Percentiles rank a stretch among this genome's conserved stretches.
Evolutionary conservation across 257 asterid species (phyloP).

Genomic region (Haberlea rhodopensis): DNA sequence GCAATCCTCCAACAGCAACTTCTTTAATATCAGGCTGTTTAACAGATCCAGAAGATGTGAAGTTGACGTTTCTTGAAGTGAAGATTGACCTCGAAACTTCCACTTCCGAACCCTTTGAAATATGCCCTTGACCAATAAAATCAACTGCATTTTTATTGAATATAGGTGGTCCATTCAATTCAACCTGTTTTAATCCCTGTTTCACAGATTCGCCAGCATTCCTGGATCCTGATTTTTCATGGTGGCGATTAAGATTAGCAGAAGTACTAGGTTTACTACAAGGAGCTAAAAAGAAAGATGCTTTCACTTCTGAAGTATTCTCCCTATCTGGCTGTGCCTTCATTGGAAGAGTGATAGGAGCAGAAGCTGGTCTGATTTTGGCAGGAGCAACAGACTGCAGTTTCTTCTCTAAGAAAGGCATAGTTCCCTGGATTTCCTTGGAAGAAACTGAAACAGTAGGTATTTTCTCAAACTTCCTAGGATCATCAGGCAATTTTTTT

Average conservation of each 20-base stretch:
- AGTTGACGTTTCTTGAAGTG: constrained; percentile 41
- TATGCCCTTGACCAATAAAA: constrained; percentile 37
- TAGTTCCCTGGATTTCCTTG: constrained; percentile 31
- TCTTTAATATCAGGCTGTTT: constrained; percentile 46
- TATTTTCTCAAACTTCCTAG: constrained; percentile 36
- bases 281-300: background rate
- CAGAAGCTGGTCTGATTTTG: constrained; percentile 36
- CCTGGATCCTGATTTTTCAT: constrained; percentile 26
- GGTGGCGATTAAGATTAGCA: background rate
- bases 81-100: constrained; percentile 41
- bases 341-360: background rate
- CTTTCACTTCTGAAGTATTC: constrained; percentile 15
- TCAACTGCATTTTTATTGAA: constrained; percentile 41
- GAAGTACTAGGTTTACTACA: constrained; percentile 7
- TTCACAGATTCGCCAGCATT: constrained; percentile 44
- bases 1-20: constrained; percentile 37
- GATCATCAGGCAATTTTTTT: constrained; percentile 35
- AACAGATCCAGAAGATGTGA: constrained; percentile 48
- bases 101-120: constrained; percentile 39
- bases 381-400: constrained; percentile 45
- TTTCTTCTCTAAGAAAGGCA: constrained; percentile 38
- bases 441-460: constrained; percentile 28
- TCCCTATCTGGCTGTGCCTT: background rate
- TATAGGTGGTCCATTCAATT: constrained; percentile 46
- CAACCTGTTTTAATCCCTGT: constrained; percentile 51